These are phyloP conservation scores for Cantharellus cinnabarinus DNA, from an alignment of 768 basidiomycete genomes.

Conservation along the genomic window DNA sequence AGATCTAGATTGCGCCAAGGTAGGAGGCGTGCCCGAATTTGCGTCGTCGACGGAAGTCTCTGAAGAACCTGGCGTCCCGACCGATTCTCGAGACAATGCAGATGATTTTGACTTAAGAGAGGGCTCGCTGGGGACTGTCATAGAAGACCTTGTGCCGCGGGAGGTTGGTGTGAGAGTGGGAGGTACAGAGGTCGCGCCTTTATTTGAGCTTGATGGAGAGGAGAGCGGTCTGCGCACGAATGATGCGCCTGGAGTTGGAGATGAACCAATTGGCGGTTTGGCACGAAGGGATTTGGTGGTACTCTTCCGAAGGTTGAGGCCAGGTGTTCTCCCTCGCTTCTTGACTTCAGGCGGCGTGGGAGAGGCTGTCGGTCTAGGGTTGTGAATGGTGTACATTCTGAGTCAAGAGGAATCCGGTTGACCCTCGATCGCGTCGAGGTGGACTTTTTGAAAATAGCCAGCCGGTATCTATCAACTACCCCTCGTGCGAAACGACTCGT, in stretches of 20 bases:
- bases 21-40: not conserved
- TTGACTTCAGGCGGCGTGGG: slow-evolving; percentile 29
- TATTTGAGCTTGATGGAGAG: slow-evolving; percentile 6
- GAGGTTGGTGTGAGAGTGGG: slow-evolving; percentile 46
- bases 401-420: slow-evolving; percentile 24
- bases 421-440: slow-evolving; percentile 29
- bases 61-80: slow-evolving; percentile 48
- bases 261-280: slow-evolving; percentile 33
- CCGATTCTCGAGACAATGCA: slow-evolving; percentile 29
- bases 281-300: slow-evolving; percentile 53
- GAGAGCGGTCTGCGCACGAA: slow-evolving; percentile 2
- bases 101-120: slow-evolving; percentile 71
- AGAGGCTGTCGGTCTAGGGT: slow-evolving; percentile 18
- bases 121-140: slow-evolving; percentile 15
- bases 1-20: slow-evolving; percentile 1
- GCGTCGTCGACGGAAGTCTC: slow-evolving; percentile 38
- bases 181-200: slow-evolving; percentile 21
- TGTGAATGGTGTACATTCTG: slow-evolving; percentile 9
- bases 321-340: slow-evolving; percentile 46
- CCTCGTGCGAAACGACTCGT: slow-evolving; percentile 78
- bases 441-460: slow-evolving; percentile 56
- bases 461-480: slow-evolving; percentile 68
- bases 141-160: not conserved
- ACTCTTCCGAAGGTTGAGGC: slow-evolving; percentile 50
- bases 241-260: slow-evolving; percentile 6